Percentiles rank a stretch among this genome's conserved stretches.
phyloP scores from a whole-genome alignment of 768 basidiomycete genomes.

The Hygrocybe coccinea region DNA sequence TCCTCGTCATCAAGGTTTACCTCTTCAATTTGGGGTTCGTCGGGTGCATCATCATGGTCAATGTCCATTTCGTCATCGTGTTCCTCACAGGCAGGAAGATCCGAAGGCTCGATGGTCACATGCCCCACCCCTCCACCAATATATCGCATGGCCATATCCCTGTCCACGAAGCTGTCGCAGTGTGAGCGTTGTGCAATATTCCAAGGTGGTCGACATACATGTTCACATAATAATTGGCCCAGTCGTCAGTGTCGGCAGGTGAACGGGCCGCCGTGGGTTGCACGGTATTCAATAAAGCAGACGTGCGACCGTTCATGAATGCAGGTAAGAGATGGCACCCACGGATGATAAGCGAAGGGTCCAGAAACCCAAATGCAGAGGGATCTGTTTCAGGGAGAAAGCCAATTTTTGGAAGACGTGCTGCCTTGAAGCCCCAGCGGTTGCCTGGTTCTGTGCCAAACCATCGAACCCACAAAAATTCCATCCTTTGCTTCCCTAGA shows the following conservation, averaged over 20 bases:
- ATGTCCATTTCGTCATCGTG: too few species aligned
- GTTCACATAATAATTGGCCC: slow-evolving; percentile 31
- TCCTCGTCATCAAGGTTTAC: neutral
- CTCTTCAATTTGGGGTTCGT: neutral
- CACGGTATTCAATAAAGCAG: neutral
- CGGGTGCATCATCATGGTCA: neutral
- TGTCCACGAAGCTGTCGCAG: slow-evolving; percentile 27
- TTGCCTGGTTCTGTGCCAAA: slow-evolving; percentile 10
- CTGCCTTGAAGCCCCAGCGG: slow-evolving; percentile 9
- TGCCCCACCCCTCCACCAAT: slow-evolving; percentile 32
- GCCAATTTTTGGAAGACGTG: slow-evolving; percentile 27
- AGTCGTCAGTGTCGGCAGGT: slow-evolving; percentile 23
- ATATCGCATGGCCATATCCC: slow-evolving; percentile 33
- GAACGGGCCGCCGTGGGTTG: neutral
- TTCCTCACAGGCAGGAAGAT: neutral
- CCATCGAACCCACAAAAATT: slow-evolving; percentile 13
- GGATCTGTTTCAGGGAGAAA: slow-evolving; percentile 30
- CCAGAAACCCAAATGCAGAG: slow-evolving; percentile 42
- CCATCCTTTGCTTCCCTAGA: slow-evolving; percentile 13
- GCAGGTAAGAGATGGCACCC: slow-evolving; percentile 41
- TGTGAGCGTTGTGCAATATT: neutral
- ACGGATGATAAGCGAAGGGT: slow-evolving; percentile 38
- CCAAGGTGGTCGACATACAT: slow-evolving; percentile 24
- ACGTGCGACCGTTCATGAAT: slow-evolving; percentile 22
- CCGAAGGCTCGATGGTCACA: neutral